Percentiles rank a stretch among this genome's conserved stretches.
phyloP scores from a whole-genome alignment of 2,329 filamentous ascomycete genomes.

The Aspergillus ochraceus region DNA sequence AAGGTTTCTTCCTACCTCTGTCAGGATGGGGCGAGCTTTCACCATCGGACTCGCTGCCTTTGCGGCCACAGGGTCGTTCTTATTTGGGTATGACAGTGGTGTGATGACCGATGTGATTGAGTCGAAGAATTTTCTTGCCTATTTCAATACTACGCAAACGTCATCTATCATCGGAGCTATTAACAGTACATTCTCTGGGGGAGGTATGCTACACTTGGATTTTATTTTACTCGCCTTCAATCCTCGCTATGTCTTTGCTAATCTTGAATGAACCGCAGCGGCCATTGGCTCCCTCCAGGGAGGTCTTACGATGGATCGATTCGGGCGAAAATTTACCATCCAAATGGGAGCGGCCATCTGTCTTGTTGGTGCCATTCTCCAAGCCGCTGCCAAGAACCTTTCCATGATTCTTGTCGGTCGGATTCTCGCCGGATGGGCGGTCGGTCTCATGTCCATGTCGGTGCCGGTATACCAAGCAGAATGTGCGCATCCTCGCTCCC shows the following conservation, averaged over 20 bases:
- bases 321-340: slow-evolving; percentile 61
- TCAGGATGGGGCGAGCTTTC: slow-evolving; percentile 42
- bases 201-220: slow-evolving; percentile 37
- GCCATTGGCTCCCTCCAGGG: slow-evolving; percentile 56
- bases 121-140: slow-evolving; percentile 56
- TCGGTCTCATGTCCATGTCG: slow-evolving; percentile 49
- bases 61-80: slow-evolving; percentile 43
- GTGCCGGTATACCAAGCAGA: slow-evolving; percentile 66
- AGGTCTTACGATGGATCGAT: slow-evolving; percentile 60
- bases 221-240: neutral
- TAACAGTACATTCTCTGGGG: slow-evolving; percentile 62
- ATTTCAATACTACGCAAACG: slow-evolving; percentile 54
- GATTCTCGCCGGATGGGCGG: slow-evolving; percentile 49
- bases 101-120: slow-evolving; percentile 51
- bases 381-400: slow-evolving; percentile 57
- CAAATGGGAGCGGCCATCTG: slow-evolving; percentile 61
- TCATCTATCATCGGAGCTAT: slow-evolving; percentile 61
- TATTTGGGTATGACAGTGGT: slow-evolving; percentile 44
- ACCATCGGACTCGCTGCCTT: slow-evolving; percentile 42
- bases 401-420: slow-evolving; percentile 60
- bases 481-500: slow-evolving; percentile 58
- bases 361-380: slow-evolving; percentile 58
- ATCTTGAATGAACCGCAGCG: slow-evolving; percentile 13
- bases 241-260: neutral
- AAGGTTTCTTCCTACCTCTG: neutral